These are phyloP conservation scores for Annulohypoxylon maeteangense DNA, from an alignment of 495 filamentous ascomycete species.

Conservation along the genomic window DNA sequence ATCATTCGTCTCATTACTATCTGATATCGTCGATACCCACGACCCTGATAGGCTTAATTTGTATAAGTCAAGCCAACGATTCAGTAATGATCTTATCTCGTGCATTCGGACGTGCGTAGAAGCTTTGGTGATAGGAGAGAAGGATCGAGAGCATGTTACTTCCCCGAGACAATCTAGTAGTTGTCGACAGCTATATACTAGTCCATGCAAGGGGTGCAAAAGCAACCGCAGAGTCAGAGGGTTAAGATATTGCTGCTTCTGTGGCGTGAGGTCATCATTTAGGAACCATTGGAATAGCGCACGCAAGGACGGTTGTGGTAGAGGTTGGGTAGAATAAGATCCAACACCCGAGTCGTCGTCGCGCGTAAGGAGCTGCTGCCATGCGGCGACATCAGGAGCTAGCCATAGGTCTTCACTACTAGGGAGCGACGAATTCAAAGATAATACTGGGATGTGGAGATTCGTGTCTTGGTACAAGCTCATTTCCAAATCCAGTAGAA, in stretches of 20 bases:
- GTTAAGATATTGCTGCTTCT: conserved; percentile 6
- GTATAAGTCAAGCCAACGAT: conserved; percentile 17
- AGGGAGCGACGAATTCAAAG: conserved; percentile 15
- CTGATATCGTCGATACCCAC: neutral
- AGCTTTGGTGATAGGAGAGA: conserved; percentile 19
- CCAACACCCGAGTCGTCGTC: conserved; percentile 11
- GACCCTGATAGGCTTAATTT: conserved; percentile 1
- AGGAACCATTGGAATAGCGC: conserved; percentile 21
- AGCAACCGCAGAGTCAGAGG: conserved; percentile 12
- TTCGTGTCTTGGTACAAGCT: conserved; percentile 21
- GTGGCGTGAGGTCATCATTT: conserved; percentile 7
- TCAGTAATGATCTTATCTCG: conserved; percentile 14
- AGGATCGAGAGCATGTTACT: conserved; percentile 8
- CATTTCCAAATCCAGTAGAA: conserved; percentile 16
- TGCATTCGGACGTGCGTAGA: conserved; percentile 23
- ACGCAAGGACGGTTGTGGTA: conserved; percentile 18
- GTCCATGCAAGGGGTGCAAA: conserved; percentile 15
- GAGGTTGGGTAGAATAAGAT: neutral
- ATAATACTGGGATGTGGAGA: conserved; percentile 15
- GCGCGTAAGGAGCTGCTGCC: conserved; percentile 1
- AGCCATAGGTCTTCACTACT: conserved; percentile 13
- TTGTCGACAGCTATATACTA: conserved; percentile 20
- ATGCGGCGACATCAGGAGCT: conserved; percentile 10
- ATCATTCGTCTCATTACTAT: neutral
- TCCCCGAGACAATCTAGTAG: conserved; percentile 20